Conservation (phyloP, 2,329 filamentous ascomycete genomes). For the Calonectria pauciramosa region DNA sequence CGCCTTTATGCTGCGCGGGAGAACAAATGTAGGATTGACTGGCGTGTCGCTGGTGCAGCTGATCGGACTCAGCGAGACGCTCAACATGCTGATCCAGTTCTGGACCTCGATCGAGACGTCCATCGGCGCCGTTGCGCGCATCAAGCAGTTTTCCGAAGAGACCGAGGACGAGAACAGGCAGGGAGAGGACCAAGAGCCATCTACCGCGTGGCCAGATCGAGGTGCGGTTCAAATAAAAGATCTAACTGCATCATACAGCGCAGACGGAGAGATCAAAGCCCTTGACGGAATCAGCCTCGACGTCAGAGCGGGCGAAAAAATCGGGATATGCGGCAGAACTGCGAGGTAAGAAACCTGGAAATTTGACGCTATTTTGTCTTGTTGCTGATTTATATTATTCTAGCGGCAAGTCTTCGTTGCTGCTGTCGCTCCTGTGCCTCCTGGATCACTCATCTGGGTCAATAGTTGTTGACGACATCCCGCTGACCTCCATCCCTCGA, state of each 20-base stretch:
- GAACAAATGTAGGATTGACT: constrained; percentile 48
- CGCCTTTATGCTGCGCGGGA: constrained; percentile 51
- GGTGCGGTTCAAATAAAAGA: constrained; percentile 46
- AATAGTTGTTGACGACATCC: constrained; percentile 60
- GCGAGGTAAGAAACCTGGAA: constrained; percentile 47
- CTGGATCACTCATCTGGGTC: constrained; percentile 55
- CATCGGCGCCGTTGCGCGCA: constrained; percentile 51
- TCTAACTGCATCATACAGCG: constrained; percentile 47
- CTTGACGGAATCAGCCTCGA: constrained; percentile 40
- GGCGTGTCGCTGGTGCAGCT: constrained; percentile 52
- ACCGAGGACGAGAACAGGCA: constrained; percentile 45
- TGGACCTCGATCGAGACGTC: constrained; percentile 57
- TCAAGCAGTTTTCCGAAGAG: constrained; percentile 50
- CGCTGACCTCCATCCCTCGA: constrained; percentile 56
- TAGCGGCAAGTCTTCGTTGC: constrained; percentile 66
- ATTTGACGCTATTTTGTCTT: constrained; percentile 17
- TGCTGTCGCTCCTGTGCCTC: constrained; percentile 63
- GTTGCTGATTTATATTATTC: neutral
- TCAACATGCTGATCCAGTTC: constrained; percentile 52
- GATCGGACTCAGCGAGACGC: constrained; percentile 49
- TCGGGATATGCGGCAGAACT: constrained; percentile 66
- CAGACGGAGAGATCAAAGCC: constrained; percentile 30
- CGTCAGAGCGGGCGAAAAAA: constrained; percentile 57
- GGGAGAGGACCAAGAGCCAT: constrained; percentile 34
- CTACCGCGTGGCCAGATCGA: constrained; percentile 47